phyloP scores from a whole-genome alignment of 768 basidiomycete species.

The Phlebiopsis gigantea region DNA sequence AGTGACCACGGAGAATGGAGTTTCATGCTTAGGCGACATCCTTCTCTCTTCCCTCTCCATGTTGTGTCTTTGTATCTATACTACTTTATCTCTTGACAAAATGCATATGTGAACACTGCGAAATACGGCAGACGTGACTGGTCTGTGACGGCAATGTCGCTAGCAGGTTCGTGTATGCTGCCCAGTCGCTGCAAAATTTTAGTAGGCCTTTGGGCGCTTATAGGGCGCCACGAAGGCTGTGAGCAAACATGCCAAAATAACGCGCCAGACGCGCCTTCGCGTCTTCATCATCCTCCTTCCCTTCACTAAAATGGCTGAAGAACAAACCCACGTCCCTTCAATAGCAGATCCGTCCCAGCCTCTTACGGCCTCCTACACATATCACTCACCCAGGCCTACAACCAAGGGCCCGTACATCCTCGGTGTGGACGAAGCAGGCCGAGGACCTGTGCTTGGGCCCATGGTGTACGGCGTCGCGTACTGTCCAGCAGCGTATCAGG shows the following conservation, averaged over 20 bases:
- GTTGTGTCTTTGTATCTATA: neutral
- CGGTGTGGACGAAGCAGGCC: conserved; percentile 97
- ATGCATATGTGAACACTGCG: no score
- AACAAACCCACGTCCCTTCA: conserved; percentile 40
- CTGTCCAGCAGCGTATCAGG: conserved; percentile 75
- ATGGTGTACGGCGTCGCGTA: conserved; percentile 96
- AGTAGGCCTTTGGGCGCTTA: neutral
- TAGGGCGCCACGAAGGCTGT: conserved; percentile 1
- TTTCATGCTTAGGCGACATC: conserved; percentile 82
- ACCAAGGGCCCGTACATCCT: conserved; percentile 81
- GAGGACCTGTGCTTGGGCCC: conserved; percentile 93
- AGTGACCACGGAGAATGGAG: conserved; percentile 63
- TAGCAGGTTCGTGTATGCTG: no score
- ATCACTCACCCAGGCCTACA: conserved; percentile 69
- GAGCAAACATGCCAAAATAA: neutral
- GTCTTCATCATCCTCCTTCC: neutral
- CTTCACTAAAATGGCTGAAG: neutral
- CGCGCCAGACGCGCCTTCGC: neutral
- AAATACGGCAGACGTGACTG: no score
- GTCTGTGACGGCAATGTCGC: no score
- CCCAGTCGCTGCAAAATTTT: no score
- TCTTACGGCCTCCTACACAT: conserved; percentile 67
- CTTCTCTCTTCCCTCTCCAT: neutral
- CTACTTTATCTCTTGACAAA: no score
- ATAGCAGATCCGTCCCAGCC: conserved; percentile 52